phyloP scores from a whole-genome alignment of 345 rosid genomes.

The Lepidium sativum region DNA sequence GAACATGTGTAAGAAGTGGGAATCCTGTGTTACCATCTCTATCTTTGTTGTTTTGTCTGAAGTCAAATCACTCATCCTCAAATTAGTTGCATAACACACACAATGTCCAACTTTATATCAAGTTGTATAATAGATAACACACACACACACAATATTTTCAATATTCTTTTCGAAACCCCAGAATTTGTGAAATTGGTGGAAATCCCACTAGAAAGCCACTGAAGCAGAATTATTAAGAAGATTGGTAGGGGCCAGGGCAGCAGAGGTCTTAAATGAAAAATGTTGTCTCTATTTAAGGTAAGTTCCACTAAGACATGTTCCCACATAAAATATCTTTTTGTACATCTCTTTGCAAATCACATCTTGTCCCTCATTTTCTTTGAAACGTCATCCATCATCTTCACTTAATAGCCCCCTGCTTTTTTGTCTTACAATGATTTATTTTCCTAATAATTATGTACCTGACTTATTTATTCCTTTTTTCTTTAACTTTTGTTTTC shows the following conservation, averaged over 20 bases:
- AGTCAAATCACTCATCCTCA: conserved; percentile 20
- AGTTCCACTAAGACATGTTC: conserved; percentile 26
- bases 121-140: neutral
- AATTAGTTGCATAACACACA: neutral
- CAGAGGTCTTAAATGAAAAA: neutral
- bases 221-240: neutral
- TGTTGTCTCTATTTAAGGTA: conserved; percentile 28
- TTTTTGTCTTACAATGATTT: neutral
- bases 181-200: conserved; percentile 12
- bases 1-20: conserved; percentile 20
- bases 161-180: neutral
- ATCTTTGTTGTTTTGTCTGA: conserved; percentile 21
- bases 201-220: conserved; percentile 7
- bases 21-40: conserved; percentile 10
- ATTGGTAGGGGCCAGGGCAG: conserved; percentile 18
- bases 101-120: neutral
- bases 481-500: neutral
- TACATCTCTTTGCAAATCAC: conserved; percentile 24
- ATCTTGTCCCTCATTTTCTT: conserved; percentile 21
- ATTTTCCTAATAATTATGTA: neutral
- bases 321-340: conserved; percentile 20
- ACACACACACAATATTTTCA: neutral
- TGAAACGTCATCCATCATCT: conserved; percentile 13
- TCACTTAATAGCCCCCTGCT: neutral
- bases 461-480: neutral